Percentiles rank a stretch among this genome's conserved stretches.
Conservation (phyloP, 192 early-diverging fungal species). For the Coemansia sp. region DNA sequence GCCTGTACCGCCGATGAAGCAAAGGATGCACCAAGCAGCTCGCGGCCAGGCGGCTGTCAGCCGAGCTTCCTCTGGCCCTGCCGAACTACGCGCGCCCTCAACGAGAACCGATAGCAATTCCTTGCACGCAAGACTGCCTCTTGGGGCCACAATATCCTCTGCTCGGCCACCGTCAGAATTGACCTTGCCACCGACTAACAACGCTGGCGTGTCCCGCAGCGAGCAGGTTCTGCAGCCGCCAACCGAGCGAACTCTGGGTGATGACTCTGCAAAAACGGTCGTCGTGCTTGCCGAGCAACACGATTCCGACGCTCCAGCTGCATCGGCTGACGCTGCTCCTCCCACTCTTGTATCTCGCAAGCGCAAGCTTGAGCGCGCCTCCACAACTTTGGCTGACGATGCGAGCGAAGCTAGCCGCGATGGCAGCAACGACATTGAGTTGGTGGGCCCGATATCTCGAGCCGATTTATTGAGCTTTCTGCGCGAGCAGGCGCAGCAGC, state of each 20-base stretch:
- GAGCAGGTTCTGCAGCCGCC: background rate
- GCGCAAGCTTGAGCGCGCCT: conserved; percentile 19
- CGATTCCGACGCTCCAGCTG: background rate
- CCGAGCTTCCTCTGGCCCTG: background rate
- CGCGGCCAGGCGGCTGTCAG: background rate
- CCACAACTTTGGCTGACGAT: background rate
- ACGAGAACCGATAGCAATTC: background rate
- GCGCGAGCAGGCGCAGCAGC: conserved; percentile 30
- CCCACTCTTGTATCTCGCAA: conserved; percentile 6
- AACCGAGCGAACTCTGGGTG: background rate
- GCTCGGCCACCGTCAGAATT: background rate
- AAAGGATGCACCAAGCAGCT: background rate
- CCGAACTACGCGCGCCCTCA: background rate
- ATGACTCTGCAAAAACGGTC: background rate
- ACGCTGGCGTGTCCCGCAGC: background rate
- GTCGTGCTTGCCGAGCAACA: background rate
- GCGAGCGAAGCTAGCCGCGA: background rate
- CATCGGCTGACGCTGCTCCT: background rate
- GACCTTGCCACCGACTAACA: background rate
- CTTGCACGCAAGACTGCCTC: background rate
- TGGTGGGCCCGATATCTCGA: conserved; percentile 31
- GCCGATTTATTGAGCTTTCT: conserved; percentile 44
- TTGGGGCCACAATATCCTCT: background rate
- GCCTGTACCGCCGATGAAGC: background rate
- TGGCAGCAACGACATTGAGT: conserved; percentile 9